These are phyloP conservation scores for Huntiella bhutanensis DNA, from an alignment of 2,329 filamentous ascomycete species.

Conservation along the genomic window DNA sequence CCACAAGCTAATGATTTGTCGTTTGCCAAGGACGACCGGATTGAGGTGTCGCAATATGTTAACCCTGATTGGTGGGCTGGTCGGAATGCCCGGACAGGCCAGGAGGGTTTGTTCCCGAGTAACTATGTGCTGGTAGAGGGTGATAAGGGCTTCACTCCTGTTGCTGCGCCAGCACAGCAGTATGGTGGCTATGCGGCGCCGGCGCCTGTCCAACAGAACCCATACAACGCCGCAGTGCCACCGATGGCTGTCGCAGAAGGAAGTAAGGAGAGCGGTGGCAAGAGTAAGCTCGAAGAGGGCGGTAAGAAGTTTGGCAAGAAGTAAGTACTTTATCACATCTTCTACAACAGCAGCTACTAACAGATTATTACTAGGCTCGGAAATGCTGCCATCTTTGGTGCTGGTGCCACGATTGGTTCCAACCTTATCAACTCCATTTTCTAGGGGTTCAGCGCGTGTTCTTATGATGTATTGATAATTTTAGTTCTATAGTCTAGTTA, in stretches of 20 bases:
- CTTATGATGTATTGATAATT: neutral
- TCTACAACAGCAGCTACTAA: constrained; percentile 5
- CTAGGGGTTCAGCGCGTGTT: constrained; percentile 24
- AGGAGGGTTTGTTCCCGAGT: constrained; percentile 87
- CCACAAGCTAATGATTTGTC: constrained; percentile 65
- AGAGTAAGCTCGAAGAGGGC: constrained; percentile 45
- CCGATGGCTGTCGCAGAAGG: constrained; percentile 52
- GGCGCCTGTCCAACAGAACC: constrained; percentile 22
- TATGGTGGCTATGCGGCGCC: neutral
- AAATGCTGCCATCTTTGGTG: constrained; percentile 70
- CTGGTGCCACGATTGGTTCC: constrained; percentile 74
- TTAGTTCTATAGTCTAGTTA: no score
- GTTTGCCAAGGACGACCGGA: constrained; percentile 60
- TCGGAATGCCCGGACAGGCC: constrained; percentile 60
- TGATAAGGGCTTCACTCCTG: constrained; percentile 31
- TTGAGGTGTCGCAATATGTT: constrained; percentile 78
- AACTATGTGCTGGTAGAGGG: constrained; percentile 61
- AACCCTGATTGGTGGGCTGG: constrained; percentile 97
- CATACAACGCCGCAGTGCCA: constrained; percentile 53
- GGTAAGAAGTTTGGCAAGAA: constrained; percentile 98
- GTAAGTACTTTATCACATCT: constrained; percentile 13
- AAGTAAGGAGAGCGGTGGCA: constrained; percentile 26
- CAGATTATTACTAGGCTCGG: constrained; percentile 27
- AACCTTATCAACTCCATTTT: constrained; percentile 87
- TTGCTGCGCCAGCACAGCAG: constrained; percentile 19